Percentiles rank a stretch among this genome's conserved stretches.
Conservation (phyloP, 768 basidiomycete genomes). For the Auricularia cornea region DNA sequence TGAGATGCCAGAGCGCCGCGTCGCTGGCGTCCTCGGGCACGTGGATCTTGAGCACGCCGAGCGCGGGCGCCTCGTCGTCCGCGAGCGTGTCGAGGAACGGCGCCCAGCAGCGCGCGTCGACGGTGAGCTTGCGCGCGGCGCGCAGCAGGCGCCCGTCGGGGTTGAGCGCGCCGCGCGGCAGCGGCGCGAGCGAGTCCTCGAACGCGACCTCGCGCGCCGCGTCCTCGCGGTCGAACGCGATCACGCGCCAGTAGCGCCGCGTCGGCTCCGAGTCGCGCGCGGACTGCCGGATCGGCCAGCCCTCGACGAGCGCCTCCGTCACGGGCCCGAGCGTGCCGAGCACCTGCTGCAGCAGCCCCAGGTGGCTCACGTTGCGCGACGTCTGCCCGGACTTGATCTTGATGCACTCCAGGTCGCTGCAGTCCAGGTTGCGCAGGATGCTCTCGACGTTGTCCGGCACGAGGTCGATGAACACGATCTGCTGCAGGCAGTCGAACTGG, state of each 20-base stretch:
- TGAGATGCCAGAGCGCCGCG: neutral
- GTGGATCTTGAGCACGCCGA: neutral
- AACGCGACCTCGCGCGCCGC: neutral
- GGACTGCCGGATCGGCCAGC: neutral
- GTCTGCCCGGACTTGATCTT: neutral
- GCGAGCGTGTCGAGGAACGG: neutral
- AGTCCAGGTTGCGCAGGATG: neutral
- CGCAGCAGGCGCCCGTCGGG: neutral
- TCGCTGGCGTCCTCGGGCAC: neutral
- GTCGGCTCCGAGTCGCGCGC: neutral
- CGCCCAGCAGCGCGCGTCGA: neutral
- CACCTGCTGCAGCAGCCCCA: neutral
- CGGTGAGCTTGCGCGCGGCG: neutral
- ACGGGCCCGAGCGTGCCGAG: neutral
- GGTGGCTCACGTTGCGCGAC: neutral
- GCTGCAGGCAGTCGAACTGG: neutral
- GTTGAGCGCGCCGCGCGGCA: neutral
- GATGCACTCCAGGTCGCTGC: neutral
- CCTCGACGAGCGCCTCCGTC: neutral
- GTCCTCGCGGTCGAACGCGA: neutral
- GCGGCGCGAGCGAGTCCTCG: neutral
- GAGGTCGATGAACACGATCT: neutral
- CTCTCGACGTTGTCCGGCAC: neutral
- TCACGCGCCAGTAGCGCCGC: neutral
- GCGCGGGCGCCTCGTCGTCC: neutral